Conservation (phyloP, 768 basidiomycete species). For the Termitomyces sp. region DNA sequence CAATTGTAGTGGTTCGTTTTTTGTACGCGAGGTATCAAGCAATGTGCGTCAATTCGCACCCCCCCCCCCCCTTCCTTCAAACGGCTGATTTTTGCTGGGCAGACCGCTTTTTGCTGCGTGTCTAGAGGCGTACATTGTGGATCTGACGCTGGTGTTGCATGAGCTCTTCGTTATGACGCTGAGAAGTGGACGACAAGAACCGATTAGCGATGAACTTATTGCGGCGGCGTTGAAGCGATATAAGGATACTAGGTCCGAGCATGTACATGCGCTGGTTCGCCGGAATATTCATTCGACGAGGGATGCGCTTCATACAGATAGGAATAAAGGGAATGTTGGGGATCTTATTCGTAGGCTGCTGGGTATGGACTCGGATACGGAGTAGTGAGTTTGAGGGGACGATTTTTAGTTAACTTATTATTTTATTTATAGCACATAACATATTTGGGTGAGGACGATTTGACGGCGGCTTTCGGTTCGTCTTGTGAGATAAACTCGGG, state of each 20-base stretch:
- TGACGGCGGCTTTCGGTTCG: too few relatives aligned
- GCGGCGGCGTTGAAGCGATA: neutral
- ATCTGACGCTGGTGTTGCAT: slow-evolving; percentile 14
- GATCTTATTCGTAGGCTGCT: neutral
- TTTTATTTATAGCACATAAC: too few relatives aligned
- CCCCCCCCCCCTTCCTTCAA: too few relatives aligned
- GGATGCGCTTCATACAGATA: neutral
- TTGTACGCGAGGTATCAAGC: neutral
- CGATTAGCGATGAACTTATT: neutral
- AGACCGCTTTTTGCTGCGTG: neutral
- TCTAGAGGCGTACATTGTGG: slow-evolving; percentile 15
- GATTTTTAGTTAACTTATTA: too few relatives aligned
- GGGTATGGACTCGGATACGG: neutral
- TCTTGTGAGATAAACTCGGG: too few relatives aligned
- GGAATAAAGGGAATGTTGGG: neutral
- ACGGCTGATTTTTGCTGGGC: neutral
- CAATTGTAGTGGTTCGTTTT: neutral
- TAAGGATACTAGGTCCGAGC: neutral
- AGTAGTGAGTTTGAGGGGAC: too few relatives aligned
- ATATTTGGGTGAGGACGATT: too few relatives aligned
- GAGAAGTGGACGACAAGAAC: neutral
- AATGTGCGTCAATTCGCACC: neutral
- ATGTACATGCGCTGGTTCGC: neutral
- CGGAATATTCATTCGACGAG: neutral
- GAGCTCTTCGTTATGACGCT: slow-evolving; percentile 4